A percentile compares a stretch with the other conserved stretches of the same genome.
Conservation (phyloP, 2,329 filamentous ascomycete genomes). For the Beauveria caledonica region DNA sequence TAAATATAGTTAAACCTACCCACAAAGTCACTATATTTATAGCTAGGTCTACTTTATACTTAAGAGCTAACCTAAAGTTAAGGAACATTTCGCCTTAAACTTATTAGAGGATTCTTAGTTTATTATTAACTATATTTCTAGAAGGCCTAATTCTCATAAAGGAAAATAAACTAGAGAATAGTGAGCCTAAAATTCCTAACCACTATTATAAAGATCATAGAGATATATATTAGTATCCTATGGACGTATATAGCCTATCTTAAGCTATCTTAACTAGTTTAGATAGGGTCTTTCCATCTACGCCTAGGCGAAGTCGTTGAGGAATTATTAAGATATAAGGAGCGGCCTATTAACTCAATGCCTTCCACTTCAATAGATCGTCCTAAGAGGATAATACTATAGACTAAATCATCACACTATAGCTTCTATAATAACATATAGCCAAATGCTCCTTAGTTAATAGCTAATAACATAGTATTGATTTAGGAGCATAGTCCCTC, state of each 20-base stretch:
- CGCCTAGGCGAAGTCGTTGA: constrained; percentile 21
- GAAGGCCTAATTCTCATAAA: neutral
- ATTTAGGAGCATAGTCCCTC: constrained; percentile 11
- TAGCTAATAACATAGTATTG: constrained; percentile 22
- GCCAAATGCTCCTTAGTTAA: constrained; percentile 25
- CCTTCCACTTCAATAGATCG: constrained; percentile 17
- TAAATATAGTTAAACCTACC: neutral
- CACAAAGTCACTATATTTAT: neutral
- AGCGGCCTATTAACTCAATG: constrained; percentile 23
- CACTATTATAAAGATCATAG: neutral
- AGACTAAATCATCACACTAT: constrained; percentile 3
- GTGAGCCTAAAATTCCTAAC: neutral
- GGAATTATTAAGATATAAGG: constrained; percentile 30
- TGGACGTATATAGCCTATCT: neutral
- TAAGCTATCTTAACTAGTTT: neutral
- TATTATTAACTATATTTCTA: neutral
- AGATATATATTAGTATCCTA: neutral
- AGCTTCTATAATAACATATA: constrained; percentile 23
- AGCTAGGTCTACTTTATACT: neutral
- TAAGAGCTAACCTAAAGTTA: neutral
- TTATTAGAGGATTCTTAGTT: neutral
- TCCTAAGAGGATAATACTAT: constrained; percentile 11
- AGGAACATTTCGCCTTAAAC: neutral
- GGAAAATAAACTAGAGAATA: constrained; percentile 1
- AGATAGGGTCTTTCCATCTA: neutral